Conservation (phyloP, 768 basidiomycete species). For the Rubroboletus pulcherrimus region DNA sequence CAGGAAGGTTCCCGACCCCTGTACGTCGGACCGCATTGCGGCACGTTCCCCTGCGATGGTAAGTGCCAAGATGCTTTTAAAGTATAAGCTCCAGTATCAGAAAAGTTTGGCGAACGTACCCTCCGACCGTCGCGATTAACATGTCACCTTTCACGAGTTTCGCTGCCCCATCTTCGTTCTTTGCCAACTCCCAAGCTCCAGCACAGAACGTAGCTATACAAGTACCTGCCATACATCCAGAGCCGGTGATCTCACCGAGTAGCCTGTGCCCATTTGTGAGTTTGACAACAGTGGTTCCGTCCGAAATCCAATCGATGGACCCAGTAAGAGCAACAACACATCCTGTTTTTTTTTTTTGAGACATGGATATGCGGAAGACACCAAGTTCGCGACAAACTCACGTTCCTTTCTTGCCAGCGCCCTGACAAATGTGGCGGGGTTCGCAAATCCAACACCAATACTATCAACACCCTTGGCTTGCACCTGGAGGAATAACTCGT, state of each 20-base stretch:
- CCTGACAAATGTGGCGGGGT: constrained; percentile 69
- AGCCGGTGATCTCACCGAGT: constrained; percentile 82
- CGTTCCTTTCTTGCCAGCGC: constrained; percentile 70
- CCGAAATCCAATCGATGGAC: constrained; percentile 75
- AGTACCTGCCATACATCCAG: constrained; percentile 82
- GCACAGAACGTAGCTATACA: constrained; percentile 79
- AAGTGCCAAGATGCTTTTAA: constrained; percentile 48
- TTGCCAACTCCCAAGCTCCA: constrained; percentile 45
- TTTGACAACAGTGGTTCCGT: constrained; percentile 66
- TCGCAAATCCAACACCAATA: constrained; percentile 67
- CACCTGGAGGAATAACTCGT: constrained; percentile 41
- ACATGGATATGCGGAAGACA: not conserved
- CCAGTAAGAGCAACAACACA: constrained; percentile 84
- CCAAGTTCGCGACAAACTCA: constrained; percentile 34
- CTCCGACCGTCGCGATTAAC: constrained; percentile 70
- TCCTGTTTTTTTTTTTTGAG: constrained; percentile 39
- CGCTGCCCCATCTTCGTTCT: constrained; percentile 29
- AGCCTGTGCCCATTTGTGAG: constrained; percentile 71
- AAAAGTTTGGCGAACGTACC: constrained; percentile 42
- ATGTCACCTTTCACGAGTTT: constrained; percentile 72
- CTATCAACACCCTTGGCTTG: constrained; percentile 83
- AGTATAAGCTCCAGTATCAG: constrained; percentile 2
- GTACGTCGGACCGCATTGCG: constrained; percentile 46
- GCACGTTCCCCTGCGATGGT: constrained; percentile 63
- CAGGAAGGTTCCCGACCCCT: constrained; percentile 62